A percentile compares a stretch with the other conserved stretches of the same genome.
Conservation (phyloP, 2,329 filamentous ascomycete species). For the Monosporascus sp. region DNA sequence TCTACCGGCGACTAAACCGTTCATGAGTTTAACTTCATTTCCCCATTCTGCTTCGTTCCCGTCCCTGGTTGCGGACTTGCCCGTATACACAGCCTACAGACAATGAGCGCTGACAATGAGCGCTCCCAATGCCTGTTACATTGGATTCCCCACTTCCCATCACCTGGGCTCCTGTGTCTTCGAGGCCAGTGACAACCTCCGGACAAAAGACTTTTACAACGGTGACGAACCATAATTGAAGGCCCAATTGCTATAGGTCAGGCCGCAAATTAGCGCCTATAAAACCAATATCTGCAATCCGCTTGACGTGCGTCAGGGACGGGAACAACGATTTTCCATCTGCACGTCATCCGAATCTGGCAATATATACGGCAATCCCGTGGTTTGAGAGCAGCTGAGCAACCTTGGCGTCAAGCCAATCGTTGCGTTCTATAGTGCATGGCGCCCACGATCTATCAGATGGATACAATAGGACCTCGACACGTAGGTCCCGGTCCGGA, state of each 20-base stretch:
- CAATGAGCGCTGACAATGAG: background rate
- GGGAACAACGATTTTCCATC: slow-evolving; percentile 8
- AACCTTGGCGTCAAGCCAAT: slow-evolving; percentile 9
- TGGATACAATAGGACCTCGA: background rate
- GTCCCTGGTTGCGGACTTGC: background rate
- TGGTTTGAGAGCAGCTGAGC: slow-evolving; percentile 19
- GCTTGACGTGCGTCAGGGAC: background rate
- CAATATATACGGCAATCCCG: slow-evolving; percentile 19
- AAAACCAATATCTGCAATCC: too few species aligned
- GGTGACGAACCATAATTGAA: background rate
- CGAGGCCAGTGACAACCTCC: background rate
- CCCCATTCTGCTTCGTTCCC: background rate
- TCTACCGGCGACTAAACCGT: background rate
- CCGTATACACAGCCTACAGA: background rate
- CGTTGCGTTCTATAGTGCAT: background rate
- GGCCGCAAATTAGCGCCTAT: too few species aligned
- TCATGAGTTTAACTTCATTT: background rate
- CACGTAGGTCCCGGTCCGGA: background rate
- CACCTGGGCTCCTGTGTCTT: background rate
- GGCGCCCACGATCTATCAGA: background rate
- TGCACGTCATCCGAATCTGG: slow-evolving; percentile 15
- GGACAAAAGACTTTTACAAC: background rate
- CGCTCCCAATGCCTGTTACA: background rate
- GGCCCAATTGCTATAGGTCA: background rate
- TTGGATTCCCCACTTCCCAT: background rate